These are phyloP conservation scores for Colletotrichum phormii DNA, from an alignment of 2,329 filamentous ascomycete species.

Conservation along the genomic window DNA sequence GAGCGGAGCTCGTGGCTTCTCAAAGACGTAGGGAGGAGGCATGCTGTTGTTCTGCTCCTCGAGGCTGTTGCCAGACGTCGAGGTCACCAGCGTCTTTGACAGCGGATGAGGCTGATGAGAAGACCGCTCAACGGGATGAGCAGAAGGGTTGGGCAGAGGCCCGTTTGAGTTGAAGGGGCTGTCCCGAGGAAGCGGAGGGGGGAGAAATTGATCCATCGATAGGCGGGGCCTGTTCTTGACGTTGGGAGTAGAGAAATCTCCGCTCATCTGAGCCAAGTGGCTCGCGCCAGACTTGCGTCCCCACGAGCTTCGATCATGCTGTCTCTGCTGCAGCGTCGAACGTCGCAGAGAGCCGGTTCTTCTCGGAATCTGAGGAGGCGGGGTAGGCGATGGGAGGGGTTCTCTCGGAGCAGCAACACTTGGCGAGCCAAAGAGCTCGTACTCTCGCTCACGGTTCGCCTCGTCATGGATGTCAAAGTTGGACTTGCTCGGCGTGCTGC, in stretches of 20 bases:
- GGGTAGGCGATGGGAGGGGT: conserved; percentile 55
- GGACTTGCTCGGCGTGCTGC: conserved; percentile 52
- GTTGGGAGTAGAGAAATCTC: conserved; percentile 67
- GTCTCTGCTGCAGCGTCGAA: conserved; percentile 88
- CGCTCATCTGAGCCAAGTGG: conserved; percentile 61
- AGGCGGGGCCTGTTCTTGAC: conserved; percentile 76
- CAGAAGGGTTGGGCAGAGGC: conserved; percentile 64
- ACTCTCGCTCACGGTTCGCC: conserved; percentile 61
- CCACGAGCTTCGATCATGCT: conserved; percentile 75
- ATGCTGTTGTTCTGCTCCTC: conserved; percentile 68
- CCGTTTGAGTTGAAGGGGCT: conserved; percentile 71
- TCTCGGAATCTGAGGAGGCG: conserved; percentile 69
- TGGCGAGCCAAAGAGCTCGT: conserved; percentile 59
- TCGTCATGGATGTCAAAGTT: conserved; percentile 60
- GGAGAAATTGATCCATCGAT: conserved; percentile 82
- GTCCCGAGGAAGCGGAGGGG: conserved; percentile 70
- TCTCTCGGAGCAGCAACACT: conserved; percentile 52
- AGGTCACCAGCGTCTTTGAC: conserved; percentile 87
- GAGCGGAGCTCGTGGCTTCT: conserved; percentile 59
- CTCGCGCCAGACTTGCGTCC: conserved; percentile 69
- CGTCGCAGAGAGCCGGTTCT: conserved; percentile 83
- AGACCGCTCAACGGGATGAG: conserved; percentile 59
- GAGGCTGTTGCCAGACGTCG: conserved; percentile 84
- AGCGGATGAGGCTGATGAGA: conserved; percentile 79
- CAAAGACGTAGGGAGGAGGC: conserved; percentile 65